Evolutionary conservation across 2,329 filamentous ascomycete species (phyloP).

Genomic region (Fulvia fulva): DNA sequence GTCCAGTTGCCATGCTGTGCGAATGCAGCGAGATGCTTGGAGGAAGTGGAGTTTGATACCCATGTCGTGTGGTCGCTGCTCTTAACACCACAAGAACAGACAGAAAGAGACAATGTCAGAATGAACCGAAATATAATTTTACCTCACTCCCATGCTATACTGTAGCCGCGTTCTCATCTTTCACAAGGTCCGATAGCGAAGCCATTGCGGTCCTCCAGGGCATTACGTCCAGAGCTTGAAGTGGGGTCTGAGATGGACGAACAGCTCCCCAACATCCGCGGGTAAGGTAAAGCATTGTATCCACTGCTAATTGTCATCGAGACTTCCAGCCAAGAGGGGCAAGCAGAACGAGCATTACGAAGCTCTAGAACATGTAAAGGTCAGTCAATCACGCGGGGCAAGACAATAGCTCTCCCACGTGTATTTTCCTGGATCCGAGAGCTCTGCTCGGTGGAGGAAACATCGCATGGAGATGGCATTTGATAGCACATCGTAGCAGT

Average conservation of each 20-base stretch:
- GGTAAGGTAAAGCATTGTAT: neutral
- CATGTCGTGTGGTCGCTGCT: neutral
- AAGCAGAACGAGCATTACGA: neutral
- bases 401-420: neutral
- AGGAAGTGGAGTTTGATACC: constrained; percentile 45
- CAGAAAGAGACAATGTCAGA: neutral
- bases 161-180: neutral
- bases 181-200: neutral
- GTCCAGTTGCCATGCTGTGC: constrained; percentile 46
- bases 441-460: too few species aligned
- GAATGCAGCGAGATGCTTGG: constrained; percentile 44
- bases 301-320: neutral
- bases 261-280: neutral
- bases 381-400: neutral
- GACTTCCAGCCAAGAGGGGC: neutral
- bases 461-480: too few species aligned
- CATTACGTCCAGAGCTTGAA: neutral
- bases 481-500: too few species aligned
- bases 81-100: neutral
- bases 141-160: neutral
- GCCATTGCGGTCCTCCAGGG: neutral
- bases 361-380: neutral
- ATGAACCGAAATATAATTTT: neutral
- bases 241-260: neutral
- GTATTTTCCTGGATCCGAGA: neutral